Base-by-base conservation (phyloP, 2,329 filamentous ascomycete genomes). In the Epichloe brachyelytri region DNA sequence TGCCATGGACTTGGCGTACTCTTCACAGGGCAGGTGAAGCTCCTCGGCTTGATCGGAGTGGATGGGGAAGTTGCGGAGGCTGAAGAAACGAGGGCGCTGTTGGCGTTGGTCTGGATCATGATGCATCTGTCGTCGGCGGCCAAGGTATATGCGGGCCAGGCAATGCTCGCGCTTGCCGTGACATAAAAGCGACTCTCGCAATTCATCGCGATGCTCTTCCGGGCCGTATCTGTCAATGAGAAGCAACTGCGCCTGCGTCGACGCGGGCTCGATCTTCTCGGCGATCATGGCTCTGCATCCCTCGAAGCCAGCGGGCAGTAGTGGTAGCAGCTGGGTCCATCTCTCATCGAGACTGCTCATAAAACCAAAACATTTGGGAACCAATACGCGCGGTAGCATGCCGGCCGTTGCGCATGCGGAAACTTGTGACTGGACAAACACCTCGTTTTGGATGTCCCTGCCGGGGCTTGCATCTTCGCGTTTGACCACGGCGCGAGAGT, bases 11-110 rank as follows among this genome's bases (percentile, higher is more conserved):
- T 50, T 49, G 0, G 73, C 70, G 53, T 75, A 77, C 0, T 61
- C 54, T 0, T 48, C 5, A 1, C 50, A 22, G 1, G 65, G 54
- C 0, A 78, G 59, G 0, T 56, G 59, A 0, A 79, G 57, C 0
- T 66, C 59, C 22, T 73, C 65, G 60, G 79, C 71, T 51, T 79
- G 72, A 50, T 80, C 69, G 0, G 73, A 15, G 52, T 77, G 67
- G 0, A 79, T 63, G 0, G 70, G 71, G 19, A 70, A 73, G 51
- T 80, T 79, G 1, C 71, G 66, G 0, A 80, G 59, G 17, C 62
- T 70, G 54, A 72, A 72, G 48, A 50, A 45, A 58, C 51, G 7
- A 46, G 48, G 20, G 52, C 34, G 44, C 26, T 14, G 36, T 4
- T 4, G 26, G 1, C 26, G 43, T 34, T 10, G 36, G 43, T 46